Evolutionary conservation across 345 rosid species (phyloP).

Genomic region (Geranium brycei): DNA sequence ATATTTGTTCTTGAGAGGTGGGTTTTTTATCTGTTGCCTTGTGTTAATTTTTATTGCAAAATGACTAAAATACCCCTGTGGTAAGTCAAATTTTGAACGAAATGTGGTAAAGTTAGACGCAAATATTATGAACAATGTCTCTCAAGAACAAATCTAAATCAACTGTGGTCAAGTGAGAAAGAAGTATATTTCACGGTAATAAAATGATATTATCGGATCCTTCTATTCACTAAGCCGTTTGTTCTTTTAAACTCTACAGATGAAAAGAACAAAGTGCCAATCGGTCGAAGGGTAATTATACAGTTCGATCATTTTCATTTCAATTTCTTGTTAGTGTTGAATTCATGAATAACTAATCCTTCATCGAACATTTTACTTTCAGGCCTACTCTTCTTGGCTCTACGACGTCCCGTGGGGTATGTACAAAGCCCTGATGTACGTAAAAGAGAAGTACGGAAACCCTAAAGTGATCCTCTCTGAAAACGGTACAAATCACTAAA

Average conservation of each 20-base stretch:
- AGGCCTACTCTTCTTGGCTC: conserved; percentile 82
- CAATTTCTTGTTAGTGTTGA: neutral
- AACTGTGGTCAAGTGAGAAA: no score
- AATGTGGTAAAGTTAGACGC: no score
- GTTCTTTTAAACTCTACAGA: conserved; percentile 26
- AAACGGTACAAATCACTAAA: conserved; percentile 40
- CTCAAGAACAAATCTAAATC: no score
- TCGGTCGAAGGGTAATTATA: conserved; percentile 63
- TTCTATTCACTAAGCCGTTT: neutral
- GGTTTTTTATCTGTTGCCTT: no score
- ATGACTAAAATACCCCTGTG: no score
- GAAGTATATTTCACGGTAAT: no score
- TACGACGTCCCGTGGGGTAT: conserved; percentile 95
- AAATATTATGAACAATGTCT: no score
- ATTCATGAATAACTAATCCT: neutral
- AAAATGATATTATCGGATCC: no score
- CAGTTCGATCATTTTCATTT: no score
- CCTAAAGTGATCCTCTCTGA: conserved; percentile 72
- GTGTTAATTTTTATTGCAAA: no score
- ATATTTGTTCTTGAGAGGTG: no score
- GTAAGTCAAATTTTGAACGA: no score
- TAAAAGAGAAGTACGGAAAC: conserved; percentile 83
- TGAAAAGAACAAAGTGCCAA: conserved; percentile 48
- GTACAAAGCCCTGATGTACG: conserved; percentile 76
- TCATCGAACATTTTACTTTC: conserved; percentile 8